Evolutionary conservation across 805 yeast genomes (phyloP).

Genomic region (Monosporozyma siamensis): DNA sequence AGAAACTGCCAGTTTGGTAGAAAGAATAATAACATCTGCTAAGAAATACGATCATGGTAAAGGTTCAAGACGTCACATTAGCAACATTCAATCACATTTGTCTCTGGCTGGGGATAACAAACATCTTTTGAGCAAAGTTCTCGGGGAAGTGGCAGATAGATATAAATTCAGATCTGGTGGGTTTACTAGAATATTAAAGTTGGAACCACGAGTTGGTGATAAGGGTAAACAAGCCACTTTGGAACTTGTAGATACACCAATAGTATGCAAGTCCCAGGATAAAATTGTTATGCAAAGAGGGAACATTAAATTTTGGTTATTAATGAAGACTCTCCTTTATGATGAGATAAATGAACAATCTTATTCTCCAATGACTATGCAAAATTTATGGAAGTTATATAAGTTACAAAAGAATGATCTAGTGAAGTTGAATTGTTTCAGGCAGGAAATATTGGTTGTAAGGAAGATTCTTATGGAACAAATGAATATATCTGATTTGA

Average conservation of each 20-base stretch:
- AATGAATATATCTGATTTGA: not conserved
- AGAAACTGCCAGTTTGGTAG: conserved; percentile 54
- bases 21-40: conserved; percentile 53
- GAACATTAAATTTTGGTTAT: conserved; percentile 27
- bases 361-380: conserved; percentile 12
- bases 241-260: conserved; percentile 69
- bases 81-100: conserved; percentile 33
- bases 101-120: conserved; percentile 40
- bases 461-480: conserved; percentile 5
- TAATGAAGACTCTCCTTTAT: conserved; percentile 16
- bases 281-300: conserved; percentile 21
- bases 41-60: conserved; percentile 28
- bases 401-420: conserved; percentile 11
- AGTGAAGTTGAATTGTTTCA: conserved; percentile 5
- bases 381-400: conserved; percentile 18
- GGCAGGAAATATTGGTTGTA: conserved; percentile 9
- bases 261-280: conserved; percentile 10
- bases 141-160: conserved; percentile 54
- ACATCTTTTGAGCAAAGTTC: conserved; percentile 51
- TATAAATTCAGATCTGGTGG: conserved; percentile 64
- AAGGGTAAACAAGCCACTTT: conserved; percentile 82
- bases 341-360: conserved; percentile 11
- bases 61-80: conserved; percentile 6
- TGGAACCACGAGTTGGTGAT: conserved; percentile 84
- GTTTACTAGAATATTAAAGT: conserved; percentile 70